Evolutionary conservation across 2,329 filamentous ascomycete genomes (phyloP), one percentile per base, ranked within the genome.

Genomic region (Bertia moriformis): DNA sequence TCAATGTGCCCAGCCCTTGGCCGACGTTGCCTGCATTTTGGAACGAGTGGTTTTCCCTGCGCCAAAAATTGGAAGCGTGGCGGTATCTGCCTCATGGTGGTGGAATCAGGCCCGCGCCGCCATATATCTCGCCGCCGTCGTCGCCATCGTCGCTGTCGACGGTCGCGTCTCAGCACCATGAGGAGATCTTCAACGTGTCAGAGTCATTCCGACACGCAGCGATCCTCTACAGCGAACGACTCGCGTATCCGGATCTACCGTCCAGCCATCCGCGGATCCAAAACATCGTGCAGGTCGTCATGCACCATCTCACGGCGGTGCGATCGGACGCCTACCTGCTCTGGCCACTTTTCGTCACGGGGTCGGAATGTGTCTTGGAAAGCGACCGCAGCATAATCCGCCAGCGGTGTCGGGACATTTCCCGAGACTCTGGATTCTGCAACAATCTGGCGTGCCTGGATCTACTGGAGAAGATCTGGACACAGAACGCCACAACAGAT

Each of bases 321-420:
- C 63, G 61, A 43, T 62, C 68, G 40, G 66, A 78, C 51, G 76
- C 79, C 38, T 79, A 77, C 50, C 60, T 81, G 3, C 65, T 81
- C 15, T 81, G 75, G 76, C 75, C 76, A 1, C 61, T 80, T 1
- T 79, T 80, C 56, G 71, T 80, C 46, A 66, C 69, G 1, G 75
- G 75, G 27, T 73, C 73, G 1, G 76, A 80, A 54, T 78, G 73
- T 45, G 68, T 75, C 14, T 62, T 69, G 30, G 61, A 68, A 39
- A 57, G 59, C 20, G 69, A 78, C 45, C 65, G 73, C n/a, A 57
- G 63, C 4, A 55, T 71, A 19, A 71, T 81, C 43, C 66, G 73
- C 40, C 56, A 66, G 42, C 61, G 74, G 18, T 79, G 74, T 51
- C 57, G 68, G 19, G 73, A 75, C 51, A 74, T 80, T 35, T 72